Evolutionary conservation across 2,329 filamentous ascomycete genomes (phyloP).

Genomic region (Capronia epimyces): DNA sequence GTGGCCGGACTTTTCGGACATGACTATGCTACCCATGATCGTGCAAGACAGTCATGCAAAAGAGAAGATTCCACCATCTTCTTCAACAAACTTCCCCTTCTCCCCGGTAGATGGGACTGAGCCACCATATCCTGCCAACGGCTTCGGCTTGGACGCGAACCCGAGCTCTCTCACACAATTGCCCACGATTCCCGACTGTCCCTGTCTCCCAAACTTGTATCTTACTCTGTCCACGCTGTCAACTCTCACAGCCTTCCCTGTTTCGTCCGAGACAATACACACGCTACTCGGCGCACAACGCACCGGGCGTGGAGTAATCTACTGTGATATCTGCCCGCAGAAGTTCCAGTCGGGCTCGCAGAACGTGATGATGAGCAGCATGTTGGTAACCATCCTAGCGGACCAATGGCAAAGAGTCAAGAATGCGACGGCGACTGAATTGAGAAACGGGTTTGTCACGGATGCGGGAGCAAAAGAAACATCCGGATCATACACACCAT

Average conservation of each 20-base stretch:
- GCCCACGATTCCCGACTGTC: slow-evolving; percentile 24
- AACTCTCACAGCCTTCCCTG: slow-evolving; percentile 36
- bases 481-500: neutral
- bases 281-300: slow-evolving; percentile 41
- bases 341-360: slow-evolving; percentile 40
- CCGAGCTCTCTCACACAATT: slow-evolving; percentile 17
- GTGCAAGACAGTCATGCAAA: slow-evolving; percentile 19
- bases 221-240: slow-evolving; percentile 34
- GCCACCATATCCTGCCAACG: neutral
- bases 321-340: slow-evolving; percentile 40
- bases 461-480: slow-evolving; percentile 13
- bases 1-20: slow-evolving; percentile 41
- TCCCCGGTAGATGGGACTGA: neutral
- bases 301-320: slow-evolving; percentile 40
- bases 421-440: slow-evolving; percentile 34
- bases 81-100: too few relatives aligned
- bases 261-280: slow-evolving; percentile 40
- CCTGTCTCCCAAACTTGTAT: slow-evolving; percentile 33
- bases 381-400: slow-evolving; percentile 41
- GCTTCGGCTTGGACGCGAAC: slow-evolving; percentile 4
- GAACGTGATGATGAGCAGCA: slow-evolving; percentile 45
- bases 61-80: neutral
- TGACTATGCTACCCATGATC: slow-evolving; percentile 24
- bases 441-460: slow-evolving; percentile 38
- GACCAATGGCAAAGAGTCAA: slow-evolving; percentile 42